phyloP scores from a whole-genome alignment of 495 filamentous ascomycete genomes.

The Hypoxylon subgilvum region DNA sequence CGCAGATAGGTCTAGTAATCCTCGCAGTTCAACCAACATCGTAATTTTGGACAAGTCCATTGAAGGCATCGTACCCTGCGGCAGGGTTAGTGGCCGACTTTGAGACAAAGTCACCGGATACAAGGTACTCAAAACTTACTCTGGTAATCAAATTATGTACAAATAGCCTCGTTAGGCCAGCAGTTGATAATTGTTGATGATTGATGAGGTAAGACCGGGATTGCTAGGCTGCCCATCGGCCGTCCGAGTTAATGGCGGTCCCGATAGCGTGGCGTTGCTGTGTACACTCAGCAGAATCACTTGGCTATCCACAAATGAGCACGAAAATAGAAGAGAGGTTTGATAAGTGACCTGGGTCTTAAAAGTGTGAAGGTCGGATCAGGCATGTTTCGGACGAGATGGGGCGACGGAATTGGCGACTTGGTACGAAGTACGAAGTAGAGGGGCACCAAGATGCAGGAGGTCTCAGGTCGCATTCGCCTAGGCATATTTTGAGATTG shows the following conservation, averaged over 20 bases:
- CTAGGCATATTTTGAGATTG: conserved; percentile 23
- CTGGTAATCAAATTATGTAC: too few species aligned
- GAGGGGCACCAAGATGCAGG: conserved; percentile 22
- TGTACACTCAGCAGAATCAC: conserved; percentile 5
- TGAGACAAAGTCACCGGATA: conserved; percentile 6
- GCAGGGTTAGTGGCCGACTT: conserved; percentile 6
- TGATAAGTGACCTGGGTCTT: conserved; percentile 11
- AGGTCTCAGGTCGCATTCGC: conserved; percentile 22
- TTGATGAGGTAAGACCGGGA: conserved; percentile 5
- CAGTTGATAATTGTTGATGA: neutral
- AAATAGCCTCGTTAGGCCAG: too few species aligned
- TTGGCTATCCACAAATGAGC: conserved; percentile 23
- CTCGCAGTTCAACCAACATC: neutral
- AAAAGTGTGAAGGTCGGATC: conserved; percentile 24
- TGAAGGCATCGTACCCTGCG: neutral
- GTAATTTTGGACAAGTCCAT: neutral
- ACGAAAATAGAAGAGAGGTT: conserved; percentile 34
- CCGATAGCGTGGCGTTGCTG: conserved; percentile 18
- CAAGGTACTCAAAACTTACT: too few species aligned
- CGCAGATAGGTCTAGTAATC: neutral
- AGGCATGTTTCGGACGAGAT: conserved; percentile 32
- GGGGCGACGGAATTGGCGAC: conserved; percentile 19
- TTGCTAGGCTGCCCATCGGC: conserved; percentile 3
- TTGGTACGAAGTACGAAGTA: too few species aligned
- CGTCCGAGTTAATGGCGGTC: conserved; percentile 1